phyloP scores from a whole-genome alignment of 129 eudicot genomes.

The Silybum marianum region DNA sequence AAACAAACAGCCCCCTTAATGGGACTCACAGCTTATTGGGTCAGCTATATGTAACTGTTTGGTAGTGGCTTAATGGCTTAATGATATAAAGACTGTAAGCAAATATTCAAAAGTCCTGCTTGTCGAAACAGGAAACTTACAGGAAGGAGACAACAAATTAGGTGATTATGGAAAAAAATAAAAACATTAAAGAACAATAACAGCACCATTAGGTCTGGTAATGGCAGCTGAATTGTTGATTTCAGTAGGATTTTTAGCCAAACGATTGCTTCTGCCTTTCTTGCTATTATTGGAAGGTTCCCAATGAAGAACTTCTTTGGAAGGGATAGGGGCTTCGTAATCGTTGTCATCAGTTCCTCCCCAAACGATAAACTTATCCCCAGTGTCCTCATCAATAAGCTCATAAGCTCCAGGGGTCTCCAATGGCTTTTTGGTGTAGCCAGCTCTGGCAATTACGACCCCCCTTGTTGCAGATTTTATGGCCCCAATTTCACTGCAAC shows the following conservation, averaged over 20 bases:
- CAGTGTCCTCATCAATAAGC: slow-evolving; percentile 64
- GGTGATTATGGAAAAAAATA: background rate
- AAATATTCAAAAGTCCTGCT: background rate
- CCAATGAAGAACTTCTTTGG: slow-evolving; percentile 56
- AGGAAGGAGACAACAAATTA: background rate
- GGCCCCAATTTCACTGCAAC: background rate
- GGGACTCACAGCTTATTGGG: background rate
- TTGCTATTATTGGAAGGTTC: slow-evolving; percentile 25
- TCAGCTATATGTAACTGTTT: background rate
- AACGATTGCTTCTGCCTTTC: background rate
- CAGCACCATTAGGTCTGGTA: slow-evolving; percentile 26
- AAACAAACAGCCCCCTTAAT: too few species aligned
- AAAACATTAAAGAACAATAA: background rate
- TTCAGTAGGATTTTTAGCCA: background rate
- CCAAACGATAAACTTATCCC: slow-evolving; percentile 73
- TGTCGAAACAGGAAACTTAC: background rate
- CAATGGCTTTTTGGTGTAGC: slow-evolving; percentile 46
- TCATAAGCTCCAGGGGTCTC: slow-evolving; percentile 77
- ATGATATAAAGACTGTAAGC: too few species aligned
- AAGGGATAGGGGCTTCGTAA: slow-evolving; percentile 35
- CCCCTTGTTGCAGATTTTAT: slow-evolving; percentile 13
- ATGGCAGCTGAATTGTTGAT: background rate
- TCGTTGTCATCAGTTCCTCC: slow-evolving; percentile 49
- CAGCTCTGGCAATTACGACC: slow-evolving; percentile 35
- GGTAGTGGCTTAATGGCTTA: background rate